Conservation (phyloP, 2,329 filamentous ascomycete species). For the Aspergillus sp. region DNA sequence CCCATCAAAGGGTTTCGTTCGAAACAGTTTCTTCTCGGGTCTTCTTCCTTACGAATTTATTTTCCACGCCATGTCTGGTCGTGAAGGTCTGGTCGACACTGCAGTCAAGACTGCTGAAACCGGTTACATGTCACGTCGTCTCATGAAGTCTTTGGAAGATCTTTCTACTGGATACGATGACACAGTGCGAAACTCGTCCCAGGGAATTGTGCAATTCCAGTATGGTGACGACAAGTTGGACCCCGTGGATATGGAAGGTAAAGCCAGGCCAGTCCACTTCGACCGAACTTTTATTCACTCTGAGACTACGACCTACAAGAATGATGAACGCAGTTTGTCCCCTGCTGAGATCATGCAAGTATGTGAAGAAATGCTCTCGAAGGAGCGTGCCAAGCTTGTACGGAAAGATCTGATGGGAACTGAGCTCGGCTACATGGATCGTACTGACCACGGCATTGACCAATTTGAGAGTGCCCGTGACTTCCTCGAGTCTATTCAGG, state of each 20-base stretch:
- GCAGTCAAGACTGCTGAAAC: conserved; percentile 99
- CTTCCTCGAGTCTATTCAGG: conserved; percentile 76
- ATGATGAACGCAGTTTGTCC: conserved; percentile 69
- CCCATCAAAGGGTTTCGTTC: conserved; percentile 94
- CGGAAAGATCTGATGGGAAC: conserved; percentile 63
- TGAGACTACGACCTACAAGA: conserved; percentile 74
- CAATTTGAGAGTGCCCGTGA: conserved; percentile 78
- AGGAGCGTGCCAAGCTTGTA: conserved; percentile 65
- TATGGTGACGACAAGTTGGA: conserved; percentile 96
- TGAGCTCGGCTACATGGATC: conserved; percentile 67
- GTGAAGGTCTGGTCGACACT: conserved; percentile 97
- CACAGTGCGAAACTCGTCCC: conserved; percentile 87
- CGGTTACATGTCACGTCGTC: conserved; percentile 94
- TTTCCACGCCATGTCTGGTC: conserved; percentile 96
- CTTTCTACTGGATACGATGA: conserved; percentile 90
- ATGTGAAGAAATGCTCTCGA: conserved; percentile 66
- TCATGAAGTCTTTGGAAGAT: conserved; percentile 98
- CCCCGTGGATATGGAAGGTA: conserved; percentile 96
- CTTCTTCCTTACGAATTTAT: conserved; percentile 89
- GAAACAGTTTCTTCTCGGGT: conserved; percentile 95
- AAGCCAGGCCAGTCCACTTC: conserved; percentile 88
- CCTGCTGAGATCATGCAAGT: conserved; percentile 71
- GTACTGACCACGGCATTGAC: conserved; percentile 66
- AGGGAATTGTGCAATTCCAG: conserved; percentile 91
- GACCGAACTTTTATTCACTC: conserved; percentile 84